Evolutionary conservation across 2,329 filamentous ascomycete genomes (phyloP), one percentile per base, ranked within the genome.

Genomic region (Daldinia sp.): DNA sequence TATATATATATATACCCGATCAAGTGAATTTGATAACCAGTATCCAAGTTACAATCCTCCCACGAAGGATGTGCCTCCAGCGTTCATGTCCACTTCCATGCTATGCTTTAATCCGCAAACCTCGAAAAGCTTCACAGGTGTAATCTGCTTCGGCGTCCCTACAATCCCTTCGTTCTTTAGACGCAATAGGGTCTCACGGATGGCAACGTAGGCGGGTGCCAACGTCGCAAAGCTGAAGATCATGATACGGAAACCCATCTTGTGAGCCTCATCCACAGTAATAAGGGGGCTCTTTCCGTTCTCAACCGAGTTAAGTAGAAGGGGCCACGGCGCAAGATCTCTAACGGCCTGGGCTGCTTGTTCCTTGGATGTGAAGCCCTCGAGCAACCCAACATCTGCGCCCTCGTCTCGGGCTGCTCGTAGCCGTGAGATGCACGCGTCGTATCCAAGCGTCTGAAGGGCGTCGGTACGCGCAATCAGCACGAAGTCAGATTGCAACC

Each of bases 401-500:
- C 89, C 88, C 12, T 83, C 84, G 1, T 81, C 81, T 0, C 84
- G 78, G 0, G 89, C 88, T 1, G 78, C 81, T 64, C 79, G 79
- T 23, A 91, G 77, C 1, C 88, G 78, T 1, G 72, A 71, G 7
- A 89, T 76, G 1, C 87, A 85, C 71, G 86, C 87, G 9, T 87
- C 86, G 69, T 86, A 90, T 0, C 88, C 88, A 5, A 83, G 80
- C 0, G 81, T 79, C 67, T 88, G 87, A 3, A 89, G 78, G 0
- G 89, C 86, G 72, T 91, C 89, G 0, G 89, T 91, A 10, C 89
- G 82, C 0, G 88, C 89, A 63, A 92, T 90, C 62, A 91, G 83
- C 30, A 91, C 83, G 41, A 91, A 88, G 69, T 90, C 88, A 15
- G 82, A 82, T 10, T 81, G 80, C 33, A 85, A 75, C 18, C 81